phyloP scores from a whole-genome alignment of 352 stramenopile genomes.

The Phytophthora quininea region DNA sequence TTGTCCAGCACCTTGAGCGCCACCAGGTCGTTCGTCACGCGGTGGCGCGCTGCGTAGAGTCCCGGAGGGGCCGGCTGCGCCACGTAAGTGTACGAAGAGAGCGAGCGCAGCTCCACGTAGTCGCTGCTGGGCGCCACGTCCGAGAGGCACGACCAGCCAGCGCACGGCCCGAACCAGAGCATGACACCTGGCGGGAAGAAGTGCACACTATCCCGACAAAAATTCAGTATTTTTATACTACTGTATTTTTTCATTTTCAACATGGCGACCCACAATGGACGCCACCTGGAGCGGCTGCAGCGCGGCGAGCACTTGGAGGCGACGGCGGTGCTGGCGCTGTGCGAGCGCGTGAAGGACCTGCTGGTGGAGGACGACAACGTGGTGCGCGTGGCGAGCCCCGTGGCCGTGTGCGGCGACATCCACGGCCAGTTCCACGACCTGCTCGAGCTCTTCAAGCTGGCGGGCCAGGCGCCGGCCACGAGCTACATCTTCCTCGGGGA shows the following conservation, averaged over 20 bases:
- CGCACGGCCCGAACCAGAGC: conserved; percentile 73
- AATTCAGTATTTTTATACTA: too few species aligned
- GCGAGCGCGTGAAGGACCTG: conserved; percentile 71
- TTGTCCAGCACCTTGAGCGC: conserved; percentile 76
- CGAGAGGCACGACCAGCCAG: conserved; percentile 50
- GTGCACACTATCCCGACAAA: too few species aligned
- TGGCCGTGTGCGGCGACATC: conserved; percentile 93
- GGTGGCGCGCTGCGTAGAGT: conserved; percentile 67
- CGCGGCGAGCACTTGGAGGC: conserved; percentile 59
- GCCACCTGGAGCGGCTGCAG: conserved; percentile 66
- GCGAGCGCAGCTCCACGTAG: conserved; percentile 58
- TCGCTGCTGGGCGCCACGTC: conserved; percentile 40
- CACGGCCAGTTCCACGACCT: conserved; percentile 98
- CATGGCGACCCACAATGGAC: conserved; percentile 40
- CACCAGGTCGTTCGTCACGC: conserved; percentile 67
- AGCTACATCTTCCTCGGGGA: conserved; percentile 97
- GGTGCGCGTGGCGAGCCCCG: conserved; percentile 71
- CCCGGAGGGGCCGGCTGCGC: conserved; percentile 29
- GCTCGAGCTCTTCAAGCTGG: conserved; percentile 92
- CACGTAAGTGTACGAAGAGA: conserved; percentile 32
- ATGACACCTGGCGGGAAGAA: conserved; percentile 20
- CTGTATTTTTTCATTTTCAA: too few species aligned
- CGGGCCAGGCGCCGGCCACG: conserved; percentile 85
- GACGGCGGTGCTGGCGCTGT: conserved; percentile 64
- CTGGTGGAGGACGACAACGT: conserved; percentile 86